A percentile compares a stretch with the other conserved stretches of the same genome.
Conservation (phyloP, 2,329 filamentous ascomycete species). For the Xylariaceae sp. region DNA sequence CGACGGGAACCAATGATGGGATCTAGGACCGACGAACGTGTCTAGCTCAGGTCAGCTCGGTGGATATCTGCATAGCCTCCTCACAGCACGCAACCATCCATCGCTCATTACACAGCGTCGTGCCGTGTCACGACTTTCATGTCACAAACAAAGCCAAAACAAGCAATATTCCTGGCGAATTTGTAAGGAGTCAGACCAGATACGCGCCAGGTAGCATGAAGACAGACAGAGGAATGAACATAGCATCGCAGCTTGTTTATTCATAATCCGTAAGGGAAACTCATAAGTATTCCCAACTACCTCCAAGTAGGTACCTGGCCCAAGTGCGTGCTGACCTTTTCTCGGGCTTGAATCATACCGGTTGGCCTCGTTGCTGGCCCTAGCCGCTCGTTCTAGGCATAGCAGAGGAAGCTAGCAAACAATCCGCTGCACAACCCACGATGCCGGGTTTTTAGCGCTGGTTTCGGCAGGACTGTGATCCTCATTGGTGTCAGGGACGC, state of each 20-base stretch:
- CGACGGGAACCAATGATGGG: not conserved
- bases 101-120: not conserved
- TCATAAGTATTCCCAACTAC: too few species aligned
- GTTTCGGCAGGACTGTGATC: not conserved
- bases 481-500: not conserved
- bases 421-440: not conserved
- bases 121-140: not conserved
- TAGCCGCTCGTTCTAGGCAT: not conserved
- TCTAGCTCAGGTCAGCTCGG: not conserved
- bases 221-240: too few species aligned
- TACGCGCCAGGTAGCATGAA: too few species aligned
- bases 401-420: not conserved
- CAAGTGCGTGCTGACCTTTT: too few species aligned
- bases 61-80: conserved; percentile 11
- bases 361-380: too few species aligned
- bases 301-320: too few species aligned
- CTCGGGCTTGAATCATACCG: too few species aligned
- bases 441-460: not conserved
- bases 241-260: too few species aligned
- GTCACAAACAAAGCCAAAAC: conserved; percentile 2
- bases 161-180: not conserved
- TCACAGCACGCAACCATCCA: conserved; percentile 4
- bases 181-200: too few species aligned
- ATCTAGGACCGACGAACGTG: conserved; percentile 2
- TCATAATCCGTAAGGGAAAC: too few species aligned